Base-by-base conservation (phyloP, 2,329 filamentous ascomycete genomes). In the Trichoderma oligosporum region DNA sequence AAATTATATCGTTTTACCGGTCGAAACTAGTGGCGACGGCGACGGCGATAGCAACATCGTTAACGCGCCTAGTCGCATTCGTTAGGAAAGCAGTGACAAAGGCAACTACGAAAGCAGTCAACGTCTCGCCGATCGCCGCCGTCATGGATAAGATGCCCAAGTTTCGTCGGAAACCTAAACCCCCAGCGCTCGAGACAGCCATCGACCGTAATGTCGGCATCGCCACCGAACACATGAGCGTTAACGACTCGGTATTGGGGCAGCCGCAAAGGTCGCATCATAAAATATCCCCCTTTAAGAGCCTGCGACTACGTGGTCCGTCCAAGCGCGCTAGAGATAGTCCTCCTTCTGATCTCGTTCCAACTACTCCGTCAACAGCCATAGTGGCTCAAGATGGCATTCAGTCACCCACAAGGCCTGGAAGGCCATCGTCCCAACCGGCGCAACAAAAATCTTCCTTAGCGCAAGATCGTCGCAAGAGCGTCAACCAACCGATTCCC, bases 1-100 rank as follows among this genome's bases (percentile, higher is more conserved):
- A n/a, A n/a, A n/a, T n/a, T n/a, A 42, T 16, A 22, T 42, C 22
- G 24, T 4, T 18, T 49, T 67, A 74, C 25, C 39, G n/a, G 35
- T 25, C n/a, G 39, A 44, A 44, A 25, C 27, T 29, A 18, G 31
- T 41, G 12, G 51, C 51, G 31, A 55, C 39, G 38, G 41, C 41
- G 41, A 38, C 51, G 22, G 31, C 51, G 14, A 55, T 36, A n/a
- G 11, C 16, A 38, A 20, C 51, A 52, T 31, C 44, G 27, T 20
- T 46, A 46, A 8, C 25, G 16, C 24, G 87, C 96, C 4, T 97
- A 93, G 73, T 95, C 90, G 29, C 76, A 76, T 6, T 74, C 39
- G n/a, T 51, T 6, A 42, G 16, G n/a, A 39, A 25, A 18, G 29
- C 31, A n/a, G 45, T 46, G 31, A 20, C 7, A 47, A 42, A 72